Base-by-base conservation (phyloP, 202 grass and related monocot species). In the Schoenoplectus triqueter region DNA sequence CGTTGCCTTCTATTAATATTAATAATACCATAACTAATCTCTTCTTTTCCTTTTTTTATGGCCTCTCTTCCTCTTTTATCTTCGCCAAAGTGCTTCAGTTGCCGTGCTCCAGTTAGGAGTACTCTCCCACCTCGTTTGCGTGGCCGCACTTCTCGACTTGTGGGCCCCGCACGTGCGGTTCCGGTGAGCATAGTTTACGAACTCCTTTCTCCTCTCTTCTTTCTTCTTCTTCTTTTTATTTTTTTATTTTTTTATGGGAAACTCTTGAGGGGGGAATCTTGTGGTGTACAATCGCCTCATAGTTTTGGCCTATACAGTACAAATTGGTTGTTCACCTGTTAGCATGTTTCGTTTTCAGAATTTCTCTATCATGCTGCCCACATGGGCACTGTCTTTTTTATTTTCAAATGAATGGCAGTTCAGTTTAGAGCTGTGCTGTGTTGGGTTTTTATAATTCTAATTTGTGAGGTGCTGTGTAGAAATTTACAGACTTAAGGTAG, bases 61-160 rank as follows among this genome's bases (percentile, higher is more conserved):
- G 81, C 81, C 5, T 68, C 81, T 50, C 65, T 83, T 70, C 81
- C 64, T 69, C 81, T 54, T 52, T 41, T 69, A 52, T 52, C 81
- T 69, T 69, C 81, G 49, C 66, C 65, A 11, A 50, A 42, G 31
- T 44, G 54, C 52, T 74, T 66, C 65, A 62, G 17, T 14, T 64
- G 71, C 71, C 18, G 19, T 61, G n/a, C 19, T 78, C 48, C 20
- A 15, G 5, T 62, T 62, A 17, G 59, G 31, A 31, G 64, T 46
- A 40, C 64, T 56, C 49, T 51, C n/a, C 9, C 46, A 2, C 19
- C 3, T 1, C 44, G 42, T 70, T 67, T 51, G 64, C 50, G 17
- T 9, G 1, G 2, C 5, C 51, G 51, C 54, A 0, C 71, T 54
- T 75, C 46, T 47, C 54, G 14, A 7, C 51, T 41, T 60, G 74